Evolutionary conservation across 2,329 filamentous ascomycete species (phyloP).

Genomic region (Myriosclerotinia curreyana): DNA sequence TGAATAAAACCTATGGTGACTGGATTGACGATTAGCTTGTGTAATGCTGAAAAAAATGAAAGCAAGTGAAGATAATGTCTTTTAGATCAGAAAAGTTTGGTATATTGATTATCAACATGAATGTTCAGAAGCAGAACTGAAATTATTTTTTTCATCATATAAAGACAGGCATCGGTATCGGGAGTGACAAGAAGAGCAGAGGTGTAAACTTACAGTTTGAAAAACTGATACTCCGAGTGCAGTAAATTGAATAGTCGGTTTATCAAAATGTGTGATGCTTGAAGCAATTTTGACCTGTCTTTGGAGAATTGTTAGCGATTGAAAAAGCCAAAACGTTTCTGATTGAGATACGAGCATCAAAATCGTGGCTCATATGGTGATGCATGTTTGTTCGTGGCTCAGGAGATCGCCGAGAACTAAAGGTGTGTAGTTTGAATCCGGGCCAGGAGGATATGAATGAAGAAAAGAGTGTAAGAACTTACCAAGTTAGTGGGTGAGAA

Average conservation of each 20-base stretch:
- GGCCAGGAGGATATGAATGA: not conserved
- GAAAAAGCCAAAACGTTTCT: slow-evolving; percentile 23
- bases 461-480: slow-evolving; percentile 30
- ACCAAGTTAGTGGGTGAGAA: slow-evolving; percentile 12
- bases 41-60: not conserved
- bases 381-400: slow-evolving; percentile 58
- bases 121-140: slow-evolving; percentile 76
- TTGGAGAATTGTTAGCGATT: slow-evolving; percentile 26
- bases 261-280: not conserved
- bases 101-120: slow-evolving; percentile 62
- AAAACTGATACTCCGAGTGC: not conserved
- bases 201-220: slow-evolving; percentile 10
- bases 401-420: slow-evolving; percentile 39
- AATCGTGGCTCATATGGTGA: slow-evolving; percentile 65
- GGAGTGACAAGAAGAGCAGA: not conserved
- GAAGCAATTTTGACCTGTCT: slow-evolving; percentile 8
- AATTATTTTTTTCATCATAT: slow-evolving; percentile 63
- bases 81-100: slow-evolving; percentile 58
- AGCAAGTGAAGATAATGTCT: slow-evolving; percentile 22
- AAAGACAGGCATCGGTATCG: slow-evolving; percentile 33
- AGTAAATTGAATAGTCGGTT: not conserved
- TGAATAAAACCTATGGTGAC: not conserved
- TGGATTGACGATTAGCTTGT: slow-evolving; percentile 17
- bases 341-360: slow-evolving; percentile 16
- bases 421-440: slow-evolving; percentile 27